Evolutionary conservation across 371 early-diverging fungal genomes (phyloP).

Genomic region (Gilbertella persicaria): DNA sequence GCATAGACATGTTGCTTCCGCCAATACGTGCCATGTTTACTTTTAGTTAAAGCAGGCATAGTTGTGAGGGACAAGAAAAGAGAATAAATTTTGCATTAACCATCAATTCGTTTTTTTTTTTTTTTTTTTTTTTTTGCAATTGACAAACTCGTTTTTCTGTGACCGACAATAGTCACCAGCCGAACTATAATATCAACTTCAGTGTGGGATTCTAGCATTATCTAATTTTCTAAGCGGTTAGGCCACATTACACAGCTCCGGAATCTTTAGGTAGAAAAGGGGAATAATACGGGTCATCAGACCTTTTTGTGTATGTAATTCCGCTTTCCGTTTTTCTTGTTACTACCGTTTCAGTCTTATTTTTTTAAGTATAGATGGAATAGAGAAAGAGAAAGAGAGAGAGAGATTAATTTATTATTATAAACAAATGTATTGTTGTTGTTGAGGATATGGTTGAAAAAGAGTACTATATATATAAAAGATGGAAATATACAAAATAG

Average conservation of each 20-base stretch:
- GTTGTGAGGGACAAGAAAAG: no score
- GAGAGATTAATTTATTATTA: constrained; percentile 1
- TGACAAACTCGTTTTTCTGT: neutral
- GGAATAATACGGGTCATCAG: constrained; percentile 7
- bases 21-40: no score
- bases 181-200: neutral
- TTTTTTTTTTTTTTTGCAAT: no score
- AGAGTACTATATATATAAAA: no score
- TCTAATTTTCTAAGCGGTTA: constrained; percentile 8
- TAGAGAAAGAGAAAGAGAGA: constrained; percentile 1
- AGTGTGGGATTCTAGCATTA: constrained; percentile 11
- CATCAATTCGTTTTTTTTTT: no score
- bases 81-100: no score
- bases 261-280: neutral
- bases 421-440: constrained; percentile 3
- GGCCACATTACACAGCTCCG: constrained; percentile 19
- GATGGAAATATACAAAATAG: constrained; percentile 1
- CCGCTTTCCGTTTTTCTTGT: constrained; percentile 7
- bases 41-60: no score
- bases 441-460: no score
- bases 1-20: no score
- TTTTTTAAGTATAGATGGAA: neutral
- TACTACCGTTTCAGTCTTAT: no score
- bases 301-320: constrained; percentile 3
- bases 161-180: neutral